These are phyloP conservation scores for Candida ulmi DNA, from an alignment of 805 yeast species.

Conservation along the genomic window DNA sequence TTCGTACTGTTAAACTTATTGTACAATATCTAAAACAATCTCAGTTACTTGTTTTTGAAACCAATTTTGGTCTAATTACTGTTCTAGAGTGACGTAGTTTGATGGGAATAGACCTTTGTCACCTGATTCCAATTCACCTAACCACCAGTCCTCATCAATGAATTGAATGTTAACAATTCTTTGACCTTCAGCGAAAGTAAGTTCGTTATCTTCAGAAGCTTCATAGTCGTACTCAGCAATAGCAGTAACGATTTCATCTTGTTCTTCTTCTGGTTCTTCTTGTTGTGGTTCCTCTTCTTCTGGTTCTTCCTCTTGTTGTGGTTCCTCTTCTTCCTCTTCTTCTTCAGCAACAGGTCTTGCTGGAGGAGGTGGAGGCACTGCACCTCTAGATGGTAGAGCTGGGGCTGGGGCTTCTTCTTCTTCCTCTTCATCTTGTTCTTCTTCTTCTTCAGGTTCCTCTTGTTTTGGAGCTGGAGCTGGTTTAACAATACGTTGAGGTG, in stretches of 20 bases:
- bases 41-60: no score
- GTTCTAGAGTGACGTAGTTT: constrained; percentile 59
- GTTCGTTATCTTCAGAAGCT: constrained; percentile 89
- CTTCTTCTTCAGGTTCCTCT: constrained; percentile 18
- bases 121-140: constrained; percentile 72
- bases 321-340: background rate
- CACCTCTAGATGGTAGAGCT: background rate
- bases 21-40: no score
- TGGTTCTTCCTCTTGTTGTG: background rate
- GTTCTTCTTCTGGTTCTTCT: constrained; percentile 16
- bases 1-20: no score
- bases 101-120: constrained; percentile 87
- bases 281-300: constrained; percentile 1
- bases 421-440: constrained; percentile 7
- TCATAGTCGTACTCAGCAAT: constrained; percentile 85
- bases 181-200: constrained; percentile 81
- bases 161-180: constrained; percentile 75
- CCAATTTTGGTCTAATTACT: constrained; percentile 1
- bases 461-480: constrained; percentile 18
- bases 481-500: background rate
- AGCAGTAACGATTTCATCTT: constrained; percentile 41
- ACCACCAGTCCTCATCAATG: constrained; percentile 97
- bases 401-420: constrained; percentile 7
- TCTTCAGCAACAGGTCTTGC: background rate
- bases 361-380: background rate